Conservation (phyloP, 1,284 basidiomycete genomes). For the Rhodotorula sp. region DNA sequence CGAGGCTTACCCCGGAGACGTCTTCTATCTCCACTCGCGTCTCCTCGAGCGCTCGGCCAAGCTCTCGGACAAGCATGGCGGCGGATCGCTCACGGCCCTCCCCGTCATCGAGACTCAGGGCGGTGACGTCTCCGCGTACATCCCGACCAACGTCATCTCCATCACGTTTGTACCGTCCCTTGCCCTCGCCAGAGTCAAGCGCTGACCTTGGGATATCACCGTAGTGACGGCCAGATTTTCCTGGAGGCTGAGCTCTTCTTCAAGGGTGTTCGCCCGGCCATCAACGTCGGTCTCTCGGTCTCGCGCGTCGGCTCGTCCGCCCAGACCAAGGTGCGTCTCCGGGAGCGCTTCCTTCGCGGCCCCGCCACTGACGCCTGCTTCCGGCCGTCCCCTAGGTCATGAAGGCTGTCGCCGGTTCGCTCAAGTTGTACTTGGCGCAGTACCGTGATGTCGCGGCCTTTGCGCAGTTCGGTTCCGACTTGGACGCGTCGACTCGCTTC, state of each 20-base stretch:
- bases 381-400: conserved; percentile 74
- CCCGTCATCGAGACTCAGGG: conserved; percentile 99
- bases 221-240: conserved; percentile 89
- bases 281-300: conserved; percentile 99
- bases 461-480: conserved; percentile 96
- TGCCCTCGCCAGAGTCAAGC: background rate
- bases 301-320: conserved; percentile 99
- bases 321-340: conserved; percentile 72
- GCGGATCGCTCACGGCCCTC: conserved; percentile 95
- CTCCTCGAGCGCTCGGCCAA: conserved; percentile 99
- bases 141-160: conserved; percentile 80
- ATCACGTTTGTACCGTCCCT: conserved; percentile 60
- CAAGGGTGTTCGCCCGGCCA: conserved; percentile 59
- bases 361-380: conserved; percentile 9
- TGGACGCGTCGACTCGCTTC: too few species aligned
- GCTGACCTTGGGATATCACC: background rate
- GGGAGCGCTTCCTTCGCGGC: background rate
- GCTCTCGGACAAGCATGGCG: conserved; percentile 98
- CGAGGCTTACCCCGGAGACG: conserved; percentile 99
- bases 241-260: conserved; percentile 79
- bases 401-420: conserved; percentile 99
- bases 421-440: conserved; percentile 99
- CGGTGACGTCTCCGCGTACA: conserved; percentile 99
- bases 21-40: conserved; percentile 92
- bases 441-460: conserved; percentile 99